Evolutionary conservation across 805 yeast genomes (phyloP).

Genomic region (Yamadazyma laniorum): DNA sequence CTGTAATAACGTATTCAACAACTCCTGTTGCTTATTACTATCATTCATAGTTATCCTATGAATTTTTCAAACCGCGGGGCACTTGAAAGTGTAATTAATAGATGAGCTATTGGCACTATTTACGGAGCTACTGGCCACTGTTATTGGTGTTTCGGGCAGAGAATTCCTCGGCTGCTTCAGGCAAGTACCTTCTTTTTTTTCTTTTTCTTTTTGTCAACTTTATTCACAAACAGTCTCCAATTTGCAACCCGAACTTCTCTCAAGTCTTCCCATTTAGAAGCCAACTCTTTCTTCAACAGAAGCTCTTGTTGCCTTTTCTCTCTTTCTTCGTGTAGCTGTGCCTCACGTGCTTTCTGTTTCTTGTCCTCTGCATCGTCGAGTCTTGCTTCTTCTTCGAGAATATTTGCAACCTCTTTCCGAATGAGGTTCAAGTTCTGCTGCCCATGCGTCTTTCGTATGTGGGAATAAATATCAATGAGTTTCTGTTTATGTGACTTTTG

Average conservation of each 20-base stretch:
- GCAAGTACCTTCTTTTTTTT: constrained; percentile 43
- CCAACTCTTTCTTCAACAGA: constrained; percentile 41
- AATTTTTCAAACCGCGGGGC: background rate
- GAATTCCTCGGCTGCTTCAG: too few relatives aligned
- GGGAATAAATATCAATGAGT: constrained; percentile 30
- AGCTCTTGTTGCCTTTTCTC: constrained; percentile 38
- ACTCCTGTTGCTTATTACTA: constrained; percentile 21
- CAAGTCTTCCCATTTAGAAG: constrained; percentile 58
- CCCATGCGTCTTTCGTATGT: constrained; percentile 9
- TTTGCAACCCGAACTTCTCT: constrained; percentile 55
- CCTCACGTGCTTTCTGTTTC: constrained; percentile 19
- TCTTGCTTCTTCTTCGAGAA: constrained; percentile 38
- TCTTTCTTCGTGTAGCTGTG: constrained; percentile 26
- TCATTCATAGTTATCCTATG: constrained; percentile 11
- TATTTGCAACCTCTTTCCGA: constrained; percentile 41
- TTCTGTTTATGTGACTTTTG: constrained; percentile 18
- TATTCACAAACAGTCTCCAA: constrained; percentile 55
- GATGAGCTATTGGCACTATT: background rate
- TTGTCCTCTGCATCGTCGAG: constrained; percentile 26
- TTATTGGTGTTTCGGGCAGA: too few relatives aligned
- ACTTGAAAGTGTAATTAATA: background rate
- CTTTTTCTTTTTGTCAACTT: constrained; percentile 45
- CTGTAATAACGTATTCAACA: constrained; percentile 26
- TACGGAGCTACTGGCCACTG: too few relatives aligned
- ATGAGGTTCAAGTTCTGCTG: constrained; percentile 13